These are phyloP conservation scores for Komagataella phaffii DNA, from an alignment of 805 yeast genomes.

Conservation along the genomic window DNA sequence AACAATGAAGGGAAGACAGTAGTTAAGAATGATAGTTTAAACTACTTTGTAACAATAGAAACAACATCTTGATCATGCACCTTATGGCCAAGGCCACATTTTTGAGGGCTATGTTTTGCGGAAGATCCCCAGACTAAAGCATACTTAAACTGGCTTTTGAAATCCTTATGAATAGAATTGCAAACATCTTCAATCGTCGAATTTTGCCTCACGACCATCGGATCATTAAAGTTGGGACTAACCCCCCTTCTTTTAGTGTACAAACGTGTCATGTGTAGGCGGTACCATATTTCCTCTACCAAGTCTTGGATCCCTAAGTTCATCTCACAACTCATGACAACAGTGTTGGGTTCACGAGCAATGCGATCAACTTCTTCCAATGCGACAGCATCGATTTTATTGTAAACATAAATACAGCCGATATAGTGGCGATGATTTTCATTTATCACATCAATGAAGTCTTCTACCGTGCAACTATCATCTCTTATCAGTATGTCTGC, in stretches of 20 bases:
- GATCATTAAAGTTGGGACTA: constrained; percentile 72
- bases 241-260: constrained; percentile 84
- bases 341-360: constrained; percentile 87
- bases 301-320: constrained; percentile 80
- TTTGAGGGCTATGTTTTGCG: constrained; percentile 92
- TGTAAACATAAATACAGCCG: constrained; percentile 86
- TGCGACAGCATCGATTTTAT: constrained; percentile 91
- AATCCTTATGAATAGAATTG: constrained; percentile 83
- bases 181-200: constrained; percentile 81
- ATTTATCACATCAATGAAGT: constrained; percentile 82
- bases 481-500: constrained; percentile 90
- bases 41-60: constrained; percentile 70
- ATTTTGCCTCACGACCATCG: constrained; percentile 75
- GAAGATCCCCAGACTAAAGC: constrained; percentile 96
- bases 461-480: constrained; percentile 82
- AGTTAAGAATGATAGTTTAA: not conserved
- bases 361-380: constrained; percentile 86
- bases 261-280: constrained; percentile 64
- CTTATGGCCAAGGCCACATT: constrained; percentile 77
- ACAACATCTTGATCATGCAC: constrained; percentile 93
- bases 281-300: constrained; percentile 88
- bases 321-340: constrained; percentile 85
- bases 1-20: not conserved
- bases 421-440: constrained; percentile 79
- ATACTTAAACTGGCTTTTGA: constrained; percentile 83